Percentiles rank a stretch among this genome's conserved stretches.
Evolutionary conservation across 2,329 filamentous ascomycete species (phyloP).

Genomic region (Thelonectria discophora): DNA sequence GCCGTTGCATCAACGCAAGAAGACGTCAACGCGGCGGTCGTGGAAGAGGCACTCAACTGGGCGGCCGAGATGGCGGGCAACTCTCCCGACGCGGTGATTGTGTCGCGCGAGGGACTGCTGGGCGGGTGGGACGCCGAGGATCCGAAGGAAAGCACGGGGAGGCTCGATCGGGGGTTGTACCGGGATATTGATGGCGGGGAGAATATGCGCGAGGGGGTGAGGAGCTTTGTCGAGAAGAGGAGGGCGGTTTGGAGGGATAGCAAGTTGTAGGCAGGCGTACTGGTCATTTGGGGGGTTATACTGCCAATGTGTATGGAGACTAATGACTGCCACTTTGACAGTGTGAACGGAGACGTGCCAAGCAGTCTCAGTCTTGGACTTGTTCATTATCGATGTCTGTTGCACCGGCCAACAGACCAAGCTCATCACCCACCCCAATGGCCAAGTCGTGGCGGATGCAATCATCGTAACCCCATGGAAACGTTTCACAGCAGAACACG

Average conservation of each 20-base stretch:
- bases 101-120: slow-evolving; percentile 75
- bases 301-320: background rate
- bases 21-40: slow-evolving; percentile 50
- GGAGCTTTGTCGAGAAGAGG: slow-evolving; percentile 80
- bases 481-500: background rate
- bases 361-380: background rate
- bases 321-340: background rate
- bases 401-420: background rate
- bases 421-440: background rate
- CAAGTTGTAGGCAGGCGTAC: slow-evolving; percentile 57
- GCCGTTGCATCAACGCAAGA: background rate
- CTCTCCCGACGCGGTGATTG: slow-evolving; percentile 79
- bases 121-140: slow-evolving; percentile 76
- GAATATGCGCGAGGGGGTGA: slow-evolving; percentile 78
- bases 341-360: background rate
- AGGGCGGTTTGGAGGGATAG: slow-evolving; percentile 73
- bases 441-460: background rate
- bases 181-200: slow-evolving; percentile 69
- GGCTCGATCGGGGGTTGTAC: slow-evolving; percentile 67
- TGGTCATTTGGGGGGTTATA: too few species aligned
- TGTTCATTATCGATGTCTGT: background rate
- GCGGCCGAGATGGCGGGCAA: slow-evolving; percentile 70
- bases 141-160: slow-evolving; percentile 68
- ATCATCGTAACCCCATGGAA: background rate
- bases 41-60: slow-evolving; percentile 67